Evolutionary conservation across 441 rosid genomes (phyloP).

Genomic region (Francoa sonchifolia): DNA sequence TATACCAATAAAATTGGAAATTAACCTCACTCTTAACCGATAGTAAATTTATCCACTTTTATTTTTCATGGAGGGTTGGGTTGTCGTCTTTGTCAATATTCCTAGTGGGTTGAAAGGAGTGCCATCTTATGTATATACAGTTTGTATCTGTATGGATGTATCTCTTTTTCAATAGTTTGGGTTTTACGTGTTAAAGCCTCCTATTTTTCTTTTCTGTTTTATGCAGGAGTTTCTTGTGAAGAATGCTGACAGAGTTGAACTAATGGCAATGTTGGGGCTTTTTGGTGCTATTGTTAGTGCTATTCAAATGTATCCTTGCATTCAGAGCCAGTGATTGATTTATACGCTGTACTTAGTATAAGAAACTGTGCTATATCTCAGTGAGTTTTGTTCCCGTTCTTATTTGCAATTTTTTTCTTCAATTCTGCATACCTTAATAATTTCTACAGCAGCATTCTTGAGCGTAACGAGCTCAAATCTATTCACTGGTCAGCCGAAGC

Average conservation of each 20-base stretch:
- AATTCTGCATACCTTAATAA: conserved; percentile 26
- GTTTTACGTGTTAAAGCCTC: too few species aligned
- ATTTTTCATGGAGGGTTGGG: too few species aligned
- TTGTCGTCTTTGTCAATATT: too few species aligned
- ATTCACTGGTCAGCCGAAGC: conserved; percentile 68
- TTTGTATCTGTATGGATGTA: too few species aligned
- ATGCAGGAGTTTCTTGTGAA: conserved; percentile 84
- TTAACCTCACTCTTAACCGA: too few species aligned
- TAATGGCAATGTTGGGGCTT: conserved; percentile 66
- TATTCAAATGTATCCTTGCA: conserved; percentile 80
- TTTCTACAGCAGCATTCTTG: conserved; percentile 55
- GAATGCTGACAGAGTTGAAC: conserved; percentile 68
- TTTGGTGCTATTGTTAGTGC: conserved; percentile 79
- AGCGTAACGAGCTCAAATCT: conserved; percentile 52
- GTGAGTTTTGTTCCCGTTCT: neutral
- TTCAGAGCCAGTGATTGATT: conserved; percentile 1
- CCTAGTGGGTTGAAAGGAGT: too few species aligned
- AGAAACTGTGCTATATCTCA: neutral
- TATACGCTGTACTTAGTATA: neutral
- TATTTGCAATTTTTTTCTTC: neutral
- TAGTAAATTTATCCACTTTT: too few species aligned
- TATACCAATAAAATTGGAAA: too few species aligned
- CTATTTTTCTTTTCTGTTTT: conserved; percentile 6
- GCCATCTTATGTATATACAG: too few species aligned
- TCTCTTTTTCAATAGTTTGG: too few species aligned